Conservation (phyloP, 225 moss, liverwort and hornwort species). For the Pleurozium schreberi region DNA sequence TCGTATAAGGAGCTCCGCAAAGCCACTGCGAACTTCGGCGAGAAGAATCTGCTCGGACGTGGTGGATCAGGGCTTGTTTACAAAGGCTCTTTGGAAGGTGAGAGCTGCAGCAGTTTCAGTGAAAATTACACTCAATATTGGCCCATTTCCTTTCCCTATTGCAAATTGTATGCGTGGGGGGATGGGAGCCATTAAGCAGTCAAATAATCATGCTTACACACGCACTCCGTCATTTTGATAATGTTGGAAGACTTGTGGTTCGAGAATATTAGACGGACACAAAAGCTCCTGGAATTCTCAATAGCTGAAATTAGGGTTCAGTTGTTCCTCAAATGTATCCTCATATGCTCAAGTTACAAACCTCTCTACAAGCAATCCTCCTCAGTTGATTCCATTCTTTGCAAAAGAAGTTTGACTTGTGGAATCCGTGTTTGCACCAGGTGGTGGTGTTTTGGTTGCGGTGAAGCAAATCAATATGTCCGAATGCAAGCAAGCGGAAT, state of each 20-base stretch:
- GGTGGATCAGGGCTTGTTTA: not conserved
- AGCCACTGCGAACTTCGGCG: not conserved
- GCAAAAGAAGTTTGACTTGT: not conserved
- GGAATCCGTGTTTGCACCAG: not conserved
- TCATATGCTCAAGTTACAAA: no score
- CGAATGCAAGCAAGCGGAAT: not conserved
- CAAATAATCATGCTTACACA: not conserved
- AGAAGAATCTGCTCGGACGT: not conserved
- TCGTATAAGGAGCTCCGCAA: not conserved
- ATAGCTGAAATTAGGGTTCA: not conserved
- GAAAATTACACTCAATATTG: no score
- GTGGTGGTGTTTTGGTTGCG: not conserved
- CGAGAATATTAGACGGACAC: rapidly evolving
- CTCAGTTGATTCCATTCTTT: no score
- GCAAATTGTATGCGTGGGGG: not conserved
- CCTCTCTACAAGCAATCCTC: not conserved
- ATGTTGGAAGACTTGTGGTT: not conserved
- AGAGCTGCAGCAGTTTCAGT: not conserved
- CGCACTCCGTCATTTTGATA: not conserved
- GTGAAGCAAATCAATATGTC: not conserved
- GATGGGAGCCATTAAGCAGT: not conserved
- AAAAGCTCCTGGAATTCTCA: not conserved
- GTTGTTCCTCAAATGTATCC: no score
- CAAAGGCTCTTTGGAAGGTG: not conserved
- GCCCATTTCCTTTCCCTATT: no score